Conservation (phyloP, 129 eudicot species). For the Escallonia herrerae region DNA sequence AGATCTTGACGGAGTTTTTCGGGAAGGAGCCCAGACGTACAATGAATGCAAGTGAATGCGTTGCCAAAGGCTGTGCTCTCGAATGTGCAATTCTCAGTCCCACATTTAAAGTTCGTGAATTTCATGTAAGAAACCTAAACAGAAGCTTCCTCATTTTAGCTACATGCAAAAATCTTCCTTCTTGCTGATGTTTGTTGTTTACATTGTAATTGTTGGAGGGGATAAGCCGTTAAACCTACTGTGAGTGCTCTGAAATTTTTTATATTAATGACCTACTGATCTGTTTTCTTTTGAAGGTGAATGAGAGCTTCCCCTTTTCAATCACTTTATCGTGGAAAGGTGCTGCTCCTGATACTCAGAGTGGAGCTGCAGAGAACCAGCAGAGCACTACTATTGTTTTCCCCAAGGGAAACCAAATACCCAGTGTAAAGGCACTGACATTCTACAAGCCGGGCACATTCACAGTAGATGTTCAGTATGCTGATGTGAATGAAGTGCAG, state of each 20-base stretch:
- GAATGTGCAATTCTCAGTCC: constrained; percentile 91
- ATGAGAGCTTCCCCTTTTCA: constrained; percentile 79
- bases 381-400: constrained; percentile 68
- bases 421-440: constrained; percentile 80
- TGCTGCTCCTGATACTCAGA: constrained; percentile 43
- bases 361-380: constrained; percentile 50
- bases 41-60: constrained; percentile 97
- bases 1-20: constrained; percentile 80
- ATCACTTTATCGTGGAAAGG: constrained; percentile 84
- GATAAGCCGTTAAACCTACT: background rate
- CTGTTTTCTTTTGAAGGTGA: constrained; percentile 40
- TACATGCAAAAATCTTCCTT: too few relatives aligned
- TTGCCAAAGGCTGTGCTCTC: constrained; percentile 84
- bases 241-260: background rate
- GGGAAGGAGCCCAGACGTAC: constrained; percentile 95
- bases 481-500: constrained; percentile 71
- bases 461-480: constrained; percentile 72
- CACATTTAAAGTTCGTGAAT: constrained; percentile 82
- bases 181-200: too few relatives aligned
- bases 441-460: constrained; percentile 70
- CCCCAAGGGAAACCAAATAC: constrained; percentile 75
- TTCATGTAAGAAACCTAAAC: constrained; percentile 36
- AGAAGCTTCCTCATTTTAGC: too few relatives aligned
- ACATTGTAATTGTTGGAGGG: background rate
- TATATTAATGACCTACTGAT: background rate